Base-by-base conservation (phyloP, 1,284 basidiomycete species). In the Serendipita sp. region DNA sequence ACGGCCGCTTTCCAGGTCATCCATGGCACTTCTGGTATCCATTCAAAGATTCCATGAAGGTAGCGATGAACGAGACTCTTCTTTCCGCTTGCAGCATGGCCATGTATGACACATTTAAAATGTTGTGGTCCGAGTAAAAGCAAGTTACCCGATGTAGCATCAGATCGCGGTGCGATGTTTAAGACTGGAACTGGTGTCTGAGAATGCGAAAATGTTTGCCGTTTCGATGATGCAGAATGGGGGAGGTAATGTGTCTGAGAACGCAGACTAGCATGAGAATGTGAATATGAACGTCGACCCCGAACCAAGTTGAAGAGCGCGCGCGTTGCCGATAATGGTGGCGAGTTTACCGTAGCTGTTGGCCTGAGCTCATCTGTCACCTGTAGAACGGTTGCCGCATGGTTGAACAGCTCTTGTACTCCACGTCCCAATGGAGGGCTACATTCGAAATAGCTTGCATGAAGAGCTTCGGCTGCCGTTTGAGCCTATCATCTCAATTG, bases 1-100 rank as follows among this genome's bases (percentile, higher is more conserved):
- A 58, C 53, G 15, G 53, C 53, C 53, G 53, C 53, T 35, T 58
- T 58, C 53, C 53, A 58, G 15, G 53, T 58, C 53, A 58, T 58
- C 53, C 53, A 58, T 0, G 53, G 53, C 10, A 58, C 53, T 29
- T 58, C 53, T 58, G 53, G 53, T 30, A 58, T 22, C 53, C 53
- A 58, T 17, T 58, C 53, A 34, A 58, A 58, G 8, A 32, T 32
- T 32, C 53, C 53, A 34, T 58, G 53, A n/a, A 58, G 34, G 53
- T 58, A 58, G 5, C 53, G 53, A 58, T 58, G 53, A 30, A 58
- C 53, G 6, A 58, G 53, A 32, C 53, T 58, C 29, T 58, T 58
- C 26, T 32, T 22, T 4, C 53, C 53, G n/a, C 53, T 58, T 4
- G 53, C 10, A n/a, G 12, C 10, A 10, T 32, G 22, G 32, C 53